Evolutionary conservation across 75 land plant genomes (phyloP).

Genomic region (Picea sitchensis): DNA sequence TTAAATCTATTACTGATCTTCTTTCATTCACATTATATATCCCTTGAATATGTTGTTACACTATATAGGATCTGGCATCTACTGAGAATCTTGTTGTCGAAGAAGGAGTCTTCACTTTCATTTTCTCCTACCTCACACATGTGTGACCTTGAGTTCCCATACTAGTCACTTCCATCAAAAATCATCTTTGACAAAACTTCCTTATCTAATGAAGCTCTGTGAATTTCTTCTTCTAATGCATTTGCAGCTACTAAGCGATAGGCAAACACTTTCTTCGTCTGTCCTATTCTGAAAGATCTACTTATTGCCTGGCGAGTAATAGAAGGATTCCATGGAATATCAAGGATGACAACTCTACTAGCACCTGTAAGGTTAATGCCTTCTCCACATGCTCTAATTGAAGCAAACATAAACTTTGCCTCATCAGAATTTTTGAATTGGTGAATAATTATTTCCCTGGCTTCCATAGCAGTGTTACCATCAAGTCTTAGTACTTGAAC

Average conservation of each 20-base stretch:
- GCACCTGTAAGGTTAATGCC: constrained; percentile 89
- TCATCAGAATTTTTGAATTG: constrained; percentile 62
- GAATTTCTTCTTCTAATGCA: constrained; percentile 72
- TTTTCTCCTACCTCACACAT: constrained; percentile 30
- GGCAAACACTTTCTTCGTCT: constrained; percentile 58
- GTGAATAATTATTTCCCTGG: constrained; percentile 51
- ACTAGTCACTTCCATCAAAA: constrained; percentile 53
- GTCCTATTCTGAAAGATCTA: constrained; percentile 89
- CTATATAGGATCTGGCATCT: not conserved
- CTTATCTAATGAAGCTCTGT: constrained; percentile 58
- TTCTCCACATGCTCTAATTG: constrained; percentile 93
- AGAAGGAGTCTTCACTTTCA: constrained; percentile 39
- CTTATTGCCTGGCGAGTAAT: constrained; percentile 88
- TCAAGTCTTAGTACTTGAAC: constrained; percentile 57
- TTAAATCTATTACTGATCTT: no score
- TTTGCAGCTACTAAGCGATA: constrained; percentile 74
- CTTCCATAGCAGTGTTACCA: constrained; percentile 49
- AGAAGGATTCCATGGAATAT: constrained; percentile 82
- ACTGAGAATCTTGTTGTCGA: constrained; percentile 29
- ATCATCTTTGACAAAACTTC: constrained; percentile 71
- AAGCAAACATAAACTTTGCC: constrained; percentile 73
- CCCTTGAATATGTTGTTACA: no score
- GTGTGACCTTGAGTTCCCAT: constrained; percentile 17
- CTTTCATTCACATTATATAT: no score
- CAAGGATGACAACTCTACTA: constrained; percentile 71